Conservation (phyloP, 805 yeast species). For the Saccharomycopsis selenospora region DNA sequence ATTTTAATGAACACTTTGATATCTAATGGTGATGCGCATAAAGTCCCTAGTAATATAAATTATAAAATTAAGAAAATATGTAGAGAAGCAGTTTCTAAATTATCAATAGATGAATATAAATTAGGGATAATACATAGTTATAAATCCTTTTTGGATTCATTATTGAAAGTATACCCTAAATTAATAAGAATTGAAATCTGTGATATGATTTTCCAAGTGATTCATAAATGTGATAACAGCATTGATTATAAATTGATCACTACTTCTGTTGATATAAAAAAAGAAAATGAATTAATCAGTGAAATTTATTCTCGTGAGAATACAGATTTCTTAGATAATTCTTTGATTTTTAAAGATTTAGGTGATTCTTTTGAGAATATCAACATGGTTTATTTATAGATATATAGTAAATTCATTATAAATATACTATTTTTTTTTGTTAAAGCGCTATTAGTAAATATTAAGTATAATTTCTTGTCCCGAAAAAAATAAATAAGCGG, state of each 20-base stretch:
- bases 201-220: neutral
- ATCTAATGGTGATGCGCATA: too few species aligned
- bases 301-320: neutral
- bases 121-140: neutral
- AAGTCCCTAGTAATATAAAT: too few species aligned
- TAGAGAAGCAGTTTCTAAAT: too few species aligned
- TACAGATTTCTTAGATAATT: neutral
- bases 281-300: neutral
- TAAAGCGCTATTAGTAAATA: too few species aligned
- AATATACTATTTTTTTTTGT: too few species aligned
- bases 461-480: too few species aligned
- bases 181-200: neutral
- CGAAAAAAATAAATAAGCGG: too few species aligned
- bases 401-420: too few species aligned
- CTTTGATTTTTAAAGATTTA: neutral
- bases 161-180: neutral
- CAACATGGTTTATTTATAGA: constrained; percentile 4
- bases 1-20: neutral
- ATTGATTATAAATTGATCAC: neutral
- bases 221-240: neutral
- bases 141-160: neutral
- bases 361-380: neutral
- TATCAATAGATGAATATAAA: neutral
- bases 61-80: too few species aligned
- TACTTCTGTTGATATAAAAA: neutral